Percentiles rank a stretch among this genome's conserved stretches.
Conservation (phyloP, 495 filamentous ascomycete genomes). For the Penicillium lividum region DNA sequence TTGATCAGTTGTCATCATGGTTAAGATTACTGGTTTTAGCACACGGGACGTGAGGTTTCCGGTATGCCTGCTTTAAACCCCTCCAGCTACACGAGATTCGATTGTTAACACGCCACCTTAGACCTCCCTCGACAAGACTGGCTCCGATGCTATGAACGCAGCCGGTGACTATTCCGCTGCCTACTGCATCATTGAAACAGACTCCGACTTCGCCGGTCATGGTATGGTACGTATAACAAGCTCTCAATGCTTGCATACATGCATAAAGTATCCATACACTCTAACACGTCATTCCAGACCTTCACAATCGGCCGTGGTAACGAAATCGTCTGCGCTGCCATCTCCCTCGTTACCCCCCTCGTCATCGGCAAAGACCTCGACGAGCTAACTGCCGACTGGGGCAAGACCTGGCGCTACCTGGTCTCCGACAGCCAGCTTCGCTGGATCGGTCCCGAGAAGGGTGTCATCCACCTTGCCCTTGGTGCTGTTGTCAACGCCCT, state of each 20-base stretch:
- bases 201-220: constrained; percentile 71
- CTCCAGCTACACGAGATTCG: not conserved
- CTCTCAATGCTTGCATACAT: not conserved
- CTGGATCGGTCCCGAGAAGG: constrained; percentile 96
- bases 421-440: constrained; percentile 87
- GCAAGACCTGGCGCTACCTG: constrained; percentile 85
- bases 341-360: constrained; percentile 72
- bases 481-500: constrained; percentile 89
- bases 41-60: constrained; percentile 92
- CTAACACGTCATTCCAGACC: constrained; percentile 54
- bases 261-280: not conserved
- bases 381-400: constrained; percentile 78
- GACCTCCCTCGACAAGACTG: constrained; percentile 93
- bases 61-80: constrained; percentile 38
- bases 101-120: constrained; percentile 21
- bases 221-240: constrained; percentile 67
- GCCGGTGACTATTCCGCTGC: constrained; percentile 91
- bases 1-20: constrained; percentile 41
- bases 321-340: constrained; percentile 87
- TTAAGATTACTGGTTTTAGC: constrained; percentile 78
- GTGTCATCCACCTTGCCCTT: constrained; percentile 89
- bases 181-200: constrained; percentile 88
- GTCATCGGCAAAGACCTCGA: constrained; percentile 71
- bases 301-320: constrained; percentile 97
- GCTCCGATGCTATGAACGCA: constrained; percentile 96